phyloP scores from a whole-genome alignment of 306 rosid genomes.

The Quercus dentata region DNA sequence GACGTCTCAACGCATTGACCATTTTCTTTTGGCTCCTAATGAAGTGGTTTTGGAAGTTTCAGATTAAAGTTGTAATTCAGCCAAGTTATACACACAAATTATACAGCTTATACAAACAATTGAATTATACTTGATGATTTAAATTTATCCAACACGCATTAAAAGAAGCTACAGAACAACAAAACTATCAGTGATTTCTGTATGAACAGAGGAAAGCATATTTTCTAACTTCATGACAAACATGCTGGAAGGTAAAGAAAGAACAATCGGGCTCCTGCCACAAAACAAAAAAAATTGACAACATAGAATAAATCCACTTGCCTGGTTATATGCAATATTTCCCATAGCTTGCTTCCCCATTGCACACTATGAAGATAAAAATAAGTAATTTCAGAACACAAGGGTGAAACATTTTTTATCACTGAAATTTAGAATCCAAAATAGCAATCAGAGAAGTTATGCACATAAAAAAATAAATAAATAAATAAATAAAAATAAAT shows the following conservation, averaged over 20 bases:
- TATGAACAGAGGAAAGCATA: background rate
- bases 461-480: background rate
- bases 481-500: too few species aligned
- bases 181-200: background rate
- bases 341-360: slow-evolving; percentile 99
- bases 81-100: background rate
- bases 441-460: background rate
- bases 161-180: background rate
- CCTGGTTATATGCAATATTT: slow-evolving; percentile 92
- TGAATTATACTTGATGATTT: background rate
- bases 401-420: background rate
- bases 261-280: background rate
- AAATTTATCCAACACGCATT: background rate
- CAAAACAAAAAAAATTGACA: background rate
- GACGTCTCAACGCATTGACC: background rate
- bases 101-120: background rate
- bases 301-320: slow-evolving; percentile 17
- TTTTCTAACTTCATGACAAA: background rate
- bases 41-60: background rate
- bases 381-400: slow-evolving; percentile 11
- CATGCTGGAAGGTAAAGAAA: background rate
- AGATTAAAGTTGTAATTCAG: background rate
- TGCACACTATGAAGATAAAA: slow-evolving; percentile 61
- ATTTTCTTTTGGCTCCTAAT: background rate
- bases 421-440: slow-evolving; percentile 1